Evolutionary conservation across 352 stramenopile genomes (phyloP).

Genomic region (Pythium sukuiense): DNA sequence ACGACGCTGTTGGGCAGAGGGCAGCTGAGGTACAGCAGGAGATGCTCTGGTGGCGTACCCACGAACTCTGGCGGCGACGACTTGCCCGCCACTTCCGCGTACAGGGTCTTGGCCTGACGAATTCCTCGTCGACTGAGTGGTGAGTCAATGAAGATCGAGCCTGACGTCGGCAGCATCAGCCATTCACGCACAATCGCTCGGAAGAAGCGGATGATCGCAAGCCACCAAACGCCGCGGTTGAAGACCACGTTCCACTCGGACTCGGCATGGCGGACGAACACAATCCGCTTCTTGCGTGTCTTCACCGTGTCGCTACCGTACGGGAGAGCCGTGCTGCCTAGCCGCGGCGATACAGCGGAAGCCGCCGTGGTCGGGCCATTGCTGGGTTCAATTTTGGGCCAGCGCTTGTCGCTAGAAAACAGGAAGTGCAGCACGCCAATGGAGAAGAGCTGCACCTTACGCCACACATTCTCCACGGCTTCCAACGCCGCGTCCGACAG

Average conservation of each 20-base stretch:
- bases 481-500: conserved; percentile 30
- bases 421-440: conserved; percentile 64
- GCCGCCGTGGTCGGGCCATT: background rate
- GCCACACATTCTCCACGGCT: conserved; percentile 45
- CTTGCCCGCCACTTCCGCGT: conserved; percentile 40
- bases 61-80: conserved; percentile 22
- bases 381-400: conserved; percentile 17
- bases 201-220: conserved; percentile 45
- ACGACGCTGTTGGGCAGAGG: conserved; percentile 58
- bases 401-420: conserved; percentile 73
- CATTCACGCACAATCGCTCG: conserved; percentile 65
- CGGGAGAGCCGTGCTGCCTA: background rate
- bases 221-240: conserved; percentile 66
- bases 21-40: conserved; percentile 50
- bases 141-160: conserved; percentile 87
- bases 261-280: conserved; percentile 88
- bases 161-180: conserved; percentile 55
- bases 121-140: conserved; percentile 64
- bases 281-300: conserved; percentile 48
- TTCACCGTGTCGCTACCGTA: conserved; percentile 11
- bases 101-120: conserved; percentile 58
- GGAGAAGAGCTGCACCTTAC: conserved; percentile 67
- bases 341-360: conserved; percentile 5
- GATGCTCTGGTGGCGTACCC: conserved; percentile 19
- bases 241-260: conserved; percentile 90